Percentiles rank a stretch among this genome's conserved stretches.
Evolutionary conservation across 495 filamentous ascomycete genomes (phyloP).

Genomic region (Trichocladium uniseriatum): DNA sequence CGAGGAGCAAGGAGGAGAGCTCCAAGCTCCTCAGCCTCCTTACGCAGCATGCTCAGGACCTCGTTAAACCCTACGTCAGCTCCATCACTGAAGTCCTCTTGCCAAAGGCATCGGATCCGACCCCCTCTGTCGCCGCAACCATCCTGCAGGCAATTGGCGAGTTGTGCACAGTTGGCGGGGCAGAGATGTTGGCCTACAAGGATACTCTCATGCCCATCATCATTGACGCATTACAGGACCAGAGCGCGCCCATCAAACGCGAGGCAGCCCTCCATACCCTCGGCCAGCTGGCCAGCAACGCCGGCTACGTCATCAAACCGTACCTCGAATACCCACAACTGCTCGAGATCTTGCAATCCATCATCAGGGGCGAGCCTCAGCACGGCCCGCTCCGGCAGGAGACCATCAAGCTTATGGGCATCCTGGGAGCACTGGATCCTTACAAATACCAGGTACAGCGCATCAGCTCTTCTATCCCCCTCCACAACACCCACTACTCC

Average conservation of each 20-base stretch:
- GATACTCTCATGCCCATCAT: constrained; percentile 89
- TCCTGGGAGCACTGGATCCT: constrained; percentile 89
- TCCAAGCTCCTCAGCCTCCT: constrained; percentile 87
- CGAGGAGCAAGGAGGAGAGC: constrained; percentile 90
- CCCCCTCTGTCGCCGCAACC: constrained; percentile 78
- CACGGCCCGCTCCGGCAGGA: constrained; percentile 73
- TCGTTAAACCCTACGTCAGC: constrained; percentile 92
- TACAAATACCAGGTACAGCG: constrained; percentile 76
- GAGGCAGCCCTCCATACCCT: constrained; percentile 86
- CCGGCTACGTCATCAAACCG: constrained; percentile 94
- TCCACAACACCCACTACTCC: constrained; percentile 3
- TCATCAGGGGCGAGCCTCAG: constrained; percentile 82
- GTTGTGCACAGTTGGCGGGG: constrained; percentile 83
- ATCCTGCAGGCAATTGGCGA: constrained; percentile 92
- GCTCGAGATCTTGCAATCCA: constrained; percentile 81
- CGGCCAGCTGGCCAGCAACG: constrained; percentile 85
- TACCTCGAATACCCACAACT: constrained; percentile 91
- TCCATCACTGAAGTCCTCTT: constrained; percentile 85
- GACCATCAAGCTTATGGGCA: constrained; percentile 92
- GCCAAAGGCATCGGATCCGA: constrained; percentile 76
- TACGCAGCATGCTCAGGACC: constrained; percentile 76
- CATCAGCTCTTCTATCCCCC: constrained; percentile 8
- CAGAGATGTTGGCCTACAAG: constrained; percentile 81
- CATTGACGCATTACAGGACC: constrained; percentile 82
- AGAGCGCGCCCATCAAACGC: constrained; percentile 76